A percentile compares a stretch with the other conserved stretches of the same genome.
These are phyloP conservation scores for Russula vinacea DNA, from an alignment of 768 basidiomycete species.

Conservation along the genomic window DNA sequence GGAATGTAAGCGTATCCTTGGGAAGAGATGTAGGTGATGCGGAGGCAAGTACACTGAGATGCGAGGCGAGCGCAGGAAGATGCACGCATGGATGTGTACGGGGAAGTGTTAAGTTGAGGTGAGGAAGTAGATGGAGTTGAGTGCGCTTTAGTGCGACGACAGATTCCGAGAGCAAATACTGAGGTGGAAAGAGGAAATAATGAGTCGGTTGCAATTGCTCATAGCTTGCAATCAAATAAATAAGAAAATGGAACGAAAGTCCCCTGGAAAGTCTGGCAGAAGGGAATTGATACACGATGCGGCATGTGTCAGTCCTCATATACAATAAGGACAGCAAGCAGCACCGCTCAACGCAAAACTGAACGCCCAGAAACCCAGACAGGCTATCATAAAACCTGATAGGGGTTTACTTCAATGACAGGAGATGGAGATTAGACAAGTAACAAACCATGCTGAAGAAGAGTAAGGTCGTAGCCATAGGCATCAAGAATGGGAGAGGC, in stretches of 20 bases:
- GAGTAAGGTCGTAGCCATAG: background rate
- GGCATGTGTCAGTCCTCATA: too few species aligned
- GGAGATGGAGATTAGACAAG: background rate
- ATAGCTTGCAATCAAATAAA: background rate
- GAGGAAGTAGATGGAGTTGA: conserved; percentile 29
- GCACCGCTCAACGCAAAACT: background rate
- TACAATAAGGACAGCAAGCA: too few species aligned
- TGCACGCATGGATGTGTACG: conserved; percentile 11
- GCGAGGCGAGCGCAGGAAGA: conserved; percentile 35
- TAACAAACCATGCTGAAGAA: background rate
- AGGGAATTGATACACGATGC: too few species aligned
- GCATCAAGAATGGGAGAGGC: background rate
- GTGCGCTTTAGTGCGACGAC: conserved; percentile 35
- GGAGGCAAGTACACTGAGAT: conserved; percentile 41
- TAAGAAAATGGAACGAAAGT: too few species aligned
- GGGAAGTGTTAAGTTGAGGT: conserved; percentile 26
- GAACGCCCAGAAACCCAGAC: background rate
- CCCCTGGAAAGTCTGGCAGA: too few species aligned
- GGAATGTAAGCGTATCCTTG: conserved; percentile 12
- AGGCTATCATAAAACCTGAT: background rate
- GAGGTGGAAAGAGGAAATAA: background rate
- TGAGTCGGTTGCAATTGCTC: conserved; percentile 5
- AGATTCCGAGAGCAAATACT: conserved; percentile 29
- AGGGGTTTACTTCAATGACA: background rate
- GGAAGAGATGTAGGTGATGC: conserved; percentile 38